These are phyloP conservation scores for Psilocybe azurescens DNA, from an alignment of 768 basidiomycete genomes.

Conservation along the genomic window DNA sequence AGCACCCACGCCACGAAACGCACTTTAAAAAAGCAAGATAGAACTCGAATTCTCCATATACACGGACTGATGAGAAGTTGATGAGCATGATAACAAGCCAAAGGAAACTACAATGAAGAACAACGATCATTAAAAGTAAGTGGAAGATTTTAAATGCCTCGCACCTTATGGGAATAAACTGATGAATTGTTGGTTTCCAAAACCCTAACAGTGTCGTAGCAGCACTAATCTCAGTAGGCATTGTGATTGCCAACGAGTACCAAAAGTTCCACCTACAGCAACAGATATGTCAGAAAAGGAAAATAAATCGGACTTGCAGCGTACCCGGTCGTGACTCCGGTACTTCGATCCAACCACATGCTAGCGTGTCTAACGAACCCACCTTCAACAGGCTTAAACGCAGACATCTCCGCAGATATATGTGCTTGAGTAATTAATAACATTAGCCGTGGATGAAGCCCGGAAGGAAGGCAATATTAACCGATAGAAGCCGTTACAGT, in stretches of 20 bases:
- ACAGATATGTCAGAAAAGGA: background rate
- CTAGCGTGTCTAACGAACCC: conserved; percentile 57
- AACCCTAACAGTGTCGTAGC: conserved; percentile 52
- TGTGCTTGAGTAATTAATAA: conserved; percentile 24
- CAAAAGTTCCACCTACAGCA: conserved; percentile 45
- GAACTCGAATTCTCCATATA: conserved; percentile 63
- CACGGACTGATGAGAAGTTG: conserved; percentile 46
- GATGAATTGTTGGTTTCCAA: conserved; percentile 32
- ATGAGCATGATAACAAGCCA: conserved; percentile 37
- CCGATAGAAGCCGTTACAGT: conserved; percentile 36
- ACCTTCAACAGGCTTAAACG: conserved; percentile 63
- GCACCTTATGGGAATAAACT: conserved; percentile 32
- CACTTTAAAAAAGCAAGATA: conserved; percentile 48
- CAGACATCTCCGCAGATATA: conserved; percentile 56
- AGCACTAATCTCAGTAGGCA: conserved; percentile 58
- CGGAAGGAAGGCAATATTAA: conserved; percentile 9
- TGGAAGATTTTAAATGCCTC: background rate
- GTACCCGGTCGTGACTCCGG: conserved; percentile 32
- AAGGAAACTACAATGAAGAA: conserved; percentile 26
- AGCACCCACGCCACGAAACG: background rate
- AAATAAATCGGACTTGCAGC: background rate
- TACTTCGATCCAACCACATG: conserved; percentile 53
- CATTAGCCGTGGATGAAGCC: background rate
- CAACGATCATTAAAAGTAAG: background rate
- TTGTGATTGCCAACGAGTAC: conserved; percentile 42